Evolutionary conservation across 257 asterid species (phyloP).

Genomic region (Paulownia fortunei): DNA sequence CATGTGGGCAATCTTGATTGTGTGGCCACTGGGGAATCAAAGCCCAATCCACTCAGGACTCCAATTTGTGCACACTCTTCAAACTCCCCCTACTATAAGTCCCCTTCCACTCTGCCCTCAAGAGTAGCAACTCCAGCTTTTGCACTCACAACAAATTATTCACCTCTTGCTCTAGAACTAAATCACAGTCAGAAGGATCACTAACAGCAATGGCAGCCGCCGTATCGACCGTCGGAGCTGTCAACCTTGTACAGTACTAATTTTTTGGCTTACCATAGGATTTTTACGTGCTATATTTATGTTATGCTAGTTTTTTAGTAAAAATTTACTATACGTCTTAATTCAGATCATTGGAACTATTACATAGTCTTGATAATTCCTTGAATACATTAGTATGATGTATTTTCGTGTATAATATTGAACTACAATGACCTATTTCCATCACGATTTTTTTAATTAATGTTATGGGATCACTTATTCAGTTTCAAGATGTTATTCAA

Average conservation of each 20-base stretch:
- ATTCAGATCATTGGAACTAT: no score
- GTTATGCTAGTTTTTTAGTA: no score
- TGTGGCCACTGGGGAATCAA: slow-evolving; percentile 57
- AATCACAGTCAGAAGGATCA: not conserved
- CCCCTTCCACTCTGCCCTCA: not conserved
- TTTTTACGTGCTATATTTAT: no score
- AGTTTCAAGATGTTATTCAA: no score
- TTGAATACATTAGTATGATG: no score
- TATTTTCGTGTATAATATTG: no score
- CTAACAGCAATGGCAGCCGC: slow-evolving; percentile 60
- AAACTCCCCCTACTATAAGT: slow-evolving; percentile 34
- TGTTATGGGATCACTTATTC: no score
- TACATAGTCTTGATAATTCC: no score
- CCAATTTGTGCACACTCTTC: slow-evolving; percentile 43
- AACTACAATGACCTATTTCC: not conserved
- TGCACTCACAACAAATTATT: not conserved
- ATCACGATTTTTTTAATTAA: no score
- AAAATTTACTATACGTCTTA: no score
- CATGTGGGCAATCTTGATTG: slow-evolving; percentile 62
- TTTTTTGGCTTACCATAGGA: not conserved
- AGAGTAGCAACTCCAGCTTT: not conserved
- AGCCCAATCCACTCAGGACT: slow-evolving; percentile 41
- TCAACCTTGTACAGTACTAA: slow-evolving; percentile 63
- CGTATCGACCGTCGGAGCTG: slow-evolving; percentile 77
- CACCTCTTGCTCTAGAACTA: not conserved